Conservation (phyloP, 768 basidiomycete species). For the Lactarius psammicola region DNA sequence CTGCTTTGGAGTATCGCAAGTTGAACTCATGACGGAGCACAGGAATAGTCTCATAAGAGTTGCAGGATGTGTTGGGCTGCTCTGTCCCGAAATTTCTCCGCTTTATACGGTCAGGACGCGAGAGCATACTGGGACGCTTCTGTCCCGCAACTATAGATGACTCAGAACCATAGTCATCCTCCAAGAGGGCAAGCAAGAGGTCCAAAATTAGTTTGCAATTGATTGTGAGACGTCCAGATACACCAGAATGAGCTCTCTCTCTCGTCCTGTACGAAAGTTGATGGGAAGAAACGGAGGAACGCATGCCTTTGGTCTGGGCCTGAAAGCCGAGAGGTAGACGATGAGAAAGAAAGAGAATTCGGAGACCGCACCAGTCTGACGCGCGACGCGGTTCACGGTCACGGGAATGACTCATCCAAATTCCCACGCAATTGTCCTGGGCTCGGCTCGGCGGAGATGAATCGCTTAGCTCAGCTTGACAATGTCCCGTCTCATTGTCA, state of each 20-base stretch:
- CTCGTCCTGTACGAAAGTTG: conserved; percentile 20
- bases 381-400: conserved; percentile 10
- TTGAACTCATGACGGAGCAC: conserved; percentile 25
- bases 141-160: conserved; percentile 8
- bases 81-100: conserved; percentile 4
- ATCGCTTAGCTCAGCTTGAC: background rate
- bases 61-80: background rate
- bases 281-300: conserved; percentile 21
- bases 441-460: background rate
- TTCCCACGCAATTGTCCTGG: conserved; percentile 4
- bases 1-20: conserved; percentile 15
- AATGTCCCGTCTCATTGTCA: conserved; percentile 84
- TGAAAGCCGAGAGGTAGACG: background rate
- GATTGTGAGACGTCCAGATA: conserved; percentile 13
- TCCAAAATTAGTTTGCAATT: conserved; percentile 16
- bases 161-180: background rate
- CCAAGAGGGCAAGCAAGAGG: conserved; percentile 12
- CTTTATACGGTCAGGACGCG: conserved; percentile 9
- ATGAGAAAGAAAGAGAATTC: background rate
- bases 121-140: conserved; percentile 14
- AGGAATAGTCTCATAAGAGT: conserved; percentile 15
- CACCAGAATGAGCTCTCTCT: background rate
- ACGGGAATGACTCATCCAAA: conserved; percentile 16
- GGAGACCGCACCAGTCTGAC: background rate
- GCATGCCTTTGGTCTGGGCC: conserved; percentile 13